Evolutionary conservation across 2,329 filamentous ascomycete genomes (phyloP), one percentile per base, ranked within the genome.

Genomic region (Magnaporthiopsis rhizophila): DNA sequence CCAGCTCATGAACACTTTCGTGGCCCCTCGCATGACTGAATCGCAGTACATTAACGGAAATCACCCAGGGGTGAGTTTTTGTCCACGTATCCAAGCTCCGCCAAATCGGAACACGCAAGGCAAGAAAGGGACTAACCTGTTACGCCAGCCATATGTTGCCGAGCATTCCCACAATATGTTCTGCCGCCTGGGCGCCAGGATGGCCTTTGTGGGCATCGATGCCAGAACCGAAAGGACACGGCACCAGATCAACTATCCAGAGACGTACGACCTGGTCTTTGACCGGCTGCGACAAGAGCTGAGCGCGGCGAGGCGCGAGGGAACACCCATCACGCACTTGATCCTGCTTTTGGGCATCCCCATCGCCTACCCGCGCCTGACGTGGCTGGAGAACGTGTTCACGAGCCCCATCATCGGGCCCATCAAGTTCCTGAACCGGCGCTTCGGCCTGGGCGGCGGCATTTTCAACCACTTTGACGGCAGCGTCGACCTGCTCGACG

Each of bases 401-500:
- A 84, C 85, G 21, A 96, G 91, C 66, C 93, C 94, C 0, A 69
- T 97, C 30, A 93, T 97, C 72, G 92, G 89, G 0, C 92, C 93
- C 0, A 86, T 97, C 72, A 93, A 92, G 72, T 88, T 98, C 67
- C 75, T 97, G 70, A 95, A 97, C 79, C 90, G 93, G 74, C 86
- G 93, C 32, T 96, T 98, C 69, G 94, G 94, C 65, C 77, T 97
- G 59, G 86, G 89, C 5, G 93, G 92, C 61, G 86, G 87, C 63
- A 81, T 97, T 59, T 97, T 98, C 81, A 98, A 98, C 76, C 85
- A 92, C 65, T 97, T 98, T 69, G 94, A 97, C 70, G 94, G 94
- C 62, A 93, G 90, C 64, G 90, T 97, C 30, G 95, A 98, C 77
- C 86, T 98, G 30, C 81, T 97, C 21, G 93, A 97, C 73, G 92